Percentiles rank a stretch among this genome's conserved stretches.
These are phyloP conservation scores for Pyrenochaeta sp. DNA, from an alignment of 2,329 filamentous ascomycete genomes.

Conservation along the genomic window DNA sequence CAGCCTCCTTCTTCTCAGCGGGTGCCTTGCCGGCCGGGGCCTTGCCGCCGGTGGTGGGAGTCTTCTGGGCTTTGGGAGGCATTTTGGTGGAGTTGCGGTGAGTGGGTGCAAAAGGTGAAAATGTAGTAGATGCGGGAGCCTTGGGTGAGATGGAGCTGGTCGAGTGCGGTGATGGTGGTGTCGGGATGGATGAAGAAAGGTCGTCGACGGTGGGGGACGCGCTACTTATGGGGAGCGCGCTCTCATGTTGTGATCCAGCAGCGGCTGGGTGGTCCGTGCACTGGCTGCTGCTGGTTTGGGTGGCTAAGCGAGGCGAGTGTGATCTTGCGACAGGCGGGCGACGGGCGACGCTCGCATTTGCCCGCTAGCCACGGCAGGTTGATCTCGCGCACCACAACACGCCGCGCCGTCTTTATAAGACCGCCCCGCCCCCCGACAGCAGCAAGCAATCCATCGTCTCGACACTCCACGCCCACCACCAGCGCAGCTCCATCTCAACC, in stretches of 20 bases:
- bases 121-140: constrained; percentile 17
- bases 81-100: constrained; percentile 65
- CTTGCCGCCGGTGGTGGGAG: constrained; percentile 93
- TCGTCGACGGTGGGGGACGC: constrained; percentile 52
- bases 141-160: constrained; percentile 32
- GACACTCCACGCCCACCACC: constrained; percentile 44
- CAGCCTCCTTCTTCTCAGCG: constrained; percentile 99
- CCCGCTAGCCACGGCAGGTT: constrained; percentile 46
- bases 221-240: constrained; percentile 53
- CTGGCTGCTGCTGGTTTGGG: constrained; percentile 29
- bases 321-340: constrained; percentile 34
- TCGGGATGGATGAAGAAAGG: constrained; percentile 53
- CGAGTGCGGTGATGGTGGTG: constrained; percentile 29
- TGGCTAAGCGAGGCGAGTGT: constrained; percentile 37
- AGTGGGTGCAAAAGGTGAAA: constrained; percentile 18
- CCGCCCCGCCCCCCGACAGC: constrained; percentile 47
- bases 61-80: constrained; percentile 99
- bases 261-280: constrained; percentile 44
- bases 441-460: constrained; percentile 53
- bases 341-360: constrained; percentile 20
- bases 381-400: constrained; percentile 53
- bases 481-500: constrained; percentile 28
- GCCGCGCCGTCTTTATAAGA: constrained; percentile 52
- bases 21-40: constrained; percentile 81
- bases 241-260: constrained; percentile 51